These are phyloP conservation scores for Starmerella floricola DNA, from an alignment of 805 yeast species.

Conservation along the genomic window DNA sequence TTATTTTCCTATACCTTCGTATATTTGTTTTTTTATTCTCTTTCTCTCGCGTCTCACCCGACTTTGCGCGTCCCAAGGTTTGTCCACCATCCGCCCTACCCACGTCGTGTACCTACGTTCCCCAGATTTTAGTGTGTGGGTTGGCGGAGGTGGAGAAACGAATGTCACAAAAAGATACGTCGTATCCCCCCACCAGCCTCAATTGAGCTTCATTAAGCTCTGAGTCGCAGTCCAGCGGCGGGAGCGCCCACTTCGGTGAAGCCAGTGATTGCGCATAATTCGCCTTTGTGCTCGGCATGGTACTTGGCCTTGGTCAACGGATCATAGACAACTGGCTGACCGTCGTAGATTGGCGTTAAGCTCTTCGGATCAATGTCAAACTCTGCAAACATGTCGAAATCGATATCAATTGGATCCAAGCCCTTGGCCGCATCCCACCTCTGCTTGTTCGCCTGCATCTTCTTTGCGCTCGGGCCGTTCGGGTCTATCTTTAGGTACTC, in stretches of 20 bases:
- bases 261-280: slow-evolving; percentile 59
- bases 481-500: slow-evolving; percentile 62
- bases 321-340: slow-evolving; percentile 55
- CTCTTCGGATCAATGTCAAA: slow-evolving; percentile 83
- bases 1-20: neutral
- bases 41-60: neutral
- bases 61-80: neutral
- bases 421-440: slow-evolving; percentile 62
- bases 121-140: too few species aligned
- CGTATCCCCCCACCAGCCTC: too few species aligned
- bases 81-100: neutral
- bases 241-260: slow-evolving; percentile 80
- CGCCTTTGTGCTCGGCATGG: slow-evolving; percentile 64
- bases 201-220: too few species aligned
- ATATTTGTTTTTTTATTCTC: neutral
- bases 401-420: slow-evolving; percentile 77
- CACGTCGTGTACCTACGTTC: too few species aligned
- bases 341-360: slow-evolving; percentile 77
- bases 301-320: slow-evolving; percentile 86
- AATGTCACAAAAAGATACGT: too few species aligned
- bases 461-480: slow-evolving; percentile 64
- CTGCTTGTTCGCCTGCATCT: slow-evolving; percentile 70
- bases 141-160: too few species aligned
- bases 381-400: slow-evolving; percentile 84
- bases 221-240: slow-evolving; percentile 69